These are phyloP conservation scores for Jatropha multifida DNA, from an alignment of 441 rosid genomes.

Conservation along the genomic window DNA sequence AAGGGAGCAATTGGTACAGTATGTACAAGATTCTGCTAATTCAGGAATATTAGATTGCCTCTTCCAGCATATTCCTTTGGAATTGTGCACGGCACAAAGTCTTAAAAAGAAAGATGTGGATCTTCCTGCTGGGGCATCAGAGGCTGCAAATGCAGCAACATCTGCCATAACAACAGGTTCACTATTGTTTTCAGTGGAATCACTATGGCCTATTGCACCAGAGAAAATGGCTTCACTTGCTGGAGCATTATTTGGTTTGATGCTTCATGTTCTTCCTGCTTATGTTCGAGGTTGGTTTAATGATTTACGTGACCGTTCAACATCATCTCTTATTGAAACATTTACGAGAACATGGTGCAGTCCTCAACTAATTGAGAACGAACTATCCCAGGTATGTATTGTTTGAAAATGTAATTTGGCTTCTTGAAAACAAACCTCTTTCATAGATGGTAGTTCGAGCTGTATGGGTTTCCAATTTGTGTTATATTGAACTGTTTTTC, in stretches of 20 bases:
- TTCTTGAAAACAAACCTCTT: background rate
- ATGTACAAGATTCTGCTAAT: constrained; percentile 68
- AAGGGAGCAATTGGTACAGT: constrained; percentile 79
- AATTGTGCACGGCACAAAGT: constrained; percentile 47
- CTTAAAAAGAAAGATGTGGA: constrained; percentile 76
- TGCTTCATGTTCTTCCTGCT: constrained; percentile 91
- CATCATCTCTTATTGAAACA: constrained; percentile 64
- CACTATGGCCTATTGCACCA: constrained; percentile 79
- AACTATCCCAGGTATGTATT: constrained; percentile 79
- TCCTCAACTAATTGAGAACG: constrained; percentile 74
- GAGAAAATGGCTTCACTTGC: constrained; percentile 74
- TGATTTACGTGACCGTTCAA: constrained; percentile 80
- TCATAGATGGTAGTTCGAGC: background rate
- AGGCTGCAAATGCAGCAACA: constrained; percentile 70
- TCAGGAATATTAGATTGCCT: constrained; percentile 76
- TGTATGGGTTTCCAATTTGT: background rate
- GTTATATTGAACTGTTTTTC: background rate
- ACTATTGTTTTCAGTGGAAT: constrained; percentile 60
- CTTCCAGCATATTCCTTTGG: constrained; percentile 89
- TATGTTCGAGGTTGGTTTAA: constrained; percentile 93
- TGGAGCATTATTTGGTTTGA: constrained; percentile 83
- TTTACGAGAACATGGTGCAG: constrained; percentile 96
- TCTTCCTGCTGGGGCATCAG: constrained; percentile 53
- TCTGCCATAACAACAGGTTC: constrained; percentile 68
- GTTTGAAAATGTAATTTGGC: constrained; percentile 8